These are phyloP conservation scores for Alternaria conjuncta DNA, from an alignment of 2,329 filamentous ascomycete genomes.

Conservation along the genomic window DNA sequence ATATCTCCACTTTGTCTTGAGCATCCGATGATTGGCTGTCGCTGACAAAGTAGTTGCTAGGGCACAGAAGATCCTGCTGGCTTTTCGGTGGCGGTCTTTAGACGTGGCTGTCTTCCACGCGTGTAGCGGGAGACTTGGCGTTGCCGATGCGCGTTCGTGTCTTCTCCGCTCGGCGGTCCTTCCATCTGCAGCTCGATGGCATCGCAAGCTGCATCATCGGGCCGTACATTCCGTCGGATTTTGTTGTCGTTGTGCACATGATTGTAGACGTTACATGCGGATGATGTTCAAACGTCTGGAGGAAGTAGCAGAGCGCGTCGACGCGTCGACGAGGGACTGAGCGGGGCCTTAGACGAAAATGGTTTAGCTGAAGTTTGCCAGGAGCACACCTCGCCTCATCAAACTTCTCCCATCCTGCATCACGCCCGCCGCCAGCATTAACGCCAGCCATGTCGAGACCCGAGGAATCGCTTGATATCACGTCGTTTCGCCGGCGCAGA, in stretches of 20 bases:
- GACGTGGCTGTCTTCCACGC: background rate
- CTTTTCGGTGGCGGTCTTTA: background rate
- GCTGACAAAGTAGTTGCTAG: background rate
- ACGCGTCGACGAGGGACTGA: background rate
- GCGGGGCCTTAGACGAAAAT: background rate
- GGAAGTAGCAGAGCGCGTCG: background rate
- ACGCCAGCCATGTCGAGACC: background rate
- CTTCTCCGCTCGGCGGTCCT: background rate
- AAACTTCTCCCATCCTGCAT: background rate
- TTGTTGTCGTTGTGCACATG: background rate
- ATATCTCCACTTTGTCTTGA: background rate
- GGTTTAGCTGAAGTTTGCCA: background rate
- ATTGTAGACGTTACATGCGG: fast-evolving
- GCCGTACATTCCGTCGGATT: background rate
- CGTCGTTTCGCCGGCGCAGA: too few species aligned
- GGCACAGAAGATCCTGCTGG: background rate
- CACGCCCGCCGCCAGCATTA: background rate
- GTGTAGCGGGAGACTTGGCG: background rate
- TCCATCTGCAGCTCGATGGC: background rate
- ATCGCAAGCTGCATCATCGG: background rate
- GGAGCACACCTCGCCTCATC: background rate
- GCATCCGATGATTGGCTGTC: background rate
- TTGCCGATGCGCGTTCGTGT: background rate
- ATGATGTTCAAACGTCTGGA: background rate
- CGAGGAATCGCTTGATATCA: too few species aligned